Conservation (phyloP, 1,284 basidiomycete species). For the Puccinia novopanici region DNA sequence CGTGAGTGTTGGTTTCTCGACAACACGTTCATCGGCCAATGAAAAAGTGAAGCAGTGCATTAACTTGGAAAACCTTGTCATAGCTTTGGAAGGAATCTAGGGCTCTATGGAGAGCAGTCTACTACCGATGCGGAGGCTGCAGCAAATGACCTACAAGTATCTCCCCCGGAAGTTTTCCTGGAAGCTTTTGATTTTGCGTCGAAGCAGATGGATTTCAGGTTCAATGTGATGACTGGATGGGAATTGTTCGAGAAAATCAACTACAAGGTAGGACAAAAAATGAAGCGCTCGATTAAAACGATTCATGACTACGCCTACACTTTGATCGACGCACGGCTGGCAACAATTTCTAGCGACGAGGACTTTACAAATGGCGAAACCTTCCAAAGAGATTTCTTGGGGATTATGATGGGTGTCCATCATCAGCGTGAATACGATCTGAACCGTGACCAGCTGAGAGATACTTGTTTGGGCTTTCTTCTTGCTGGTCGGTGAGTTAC, state of each 20-base stretch:
- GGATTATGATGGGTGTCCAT: background rate
- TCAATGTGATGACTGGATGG: slow-evolving; percentile 29
- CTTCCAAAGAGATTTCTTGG: slow-evolving; percentile 21
- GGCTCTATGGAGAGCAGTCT: background rate
- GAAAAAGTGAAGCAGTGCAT: background rate
- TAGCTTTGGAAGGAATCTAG: slow-evolving; percentile 37
- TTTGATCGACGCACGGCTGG: slow-evolving; percentile 27
- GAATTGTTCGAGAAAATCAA: slow-evolving; percentile 22
- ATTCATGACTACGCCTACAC: slow-evolving; percentile 32
- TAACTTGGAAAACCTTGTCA: background rate
- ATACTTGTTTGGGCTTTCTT: slow-evolving; percentile 30
- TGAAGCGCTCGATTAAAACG: slow-evolving; percentile 7
- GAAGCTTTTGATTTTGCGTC: slow-evolving; percentile 36
- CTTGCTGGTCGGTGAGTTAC: slow-evolving; percentile 43
- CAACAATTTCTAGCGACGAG: slow-evolving; percentile 13
- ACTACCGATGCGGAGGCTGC: background rate
- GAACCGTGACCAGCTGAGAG: slow-evolving; percentile 32
- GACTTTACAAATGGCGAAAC: background rate
- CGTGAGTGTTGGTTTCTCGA: background rate
- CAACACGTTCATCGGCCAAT: background rate
- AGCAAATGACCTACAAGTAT: background rate
- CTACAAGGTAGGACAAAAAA: background rate
- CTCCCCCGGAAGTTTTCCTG: slow-evolving; percentile 18
- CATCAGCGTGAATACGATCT: slow-evolving; percentile 20
- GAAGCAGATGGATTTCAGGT: slow-evolving; percentile 32